Percentiles rank a stretch among this genome's conserved stretches.
phyloP scores from a whole-genome alignment of 2,329 filamentous ascomycete species.

The Cryphonectria naterciae region DNA sequence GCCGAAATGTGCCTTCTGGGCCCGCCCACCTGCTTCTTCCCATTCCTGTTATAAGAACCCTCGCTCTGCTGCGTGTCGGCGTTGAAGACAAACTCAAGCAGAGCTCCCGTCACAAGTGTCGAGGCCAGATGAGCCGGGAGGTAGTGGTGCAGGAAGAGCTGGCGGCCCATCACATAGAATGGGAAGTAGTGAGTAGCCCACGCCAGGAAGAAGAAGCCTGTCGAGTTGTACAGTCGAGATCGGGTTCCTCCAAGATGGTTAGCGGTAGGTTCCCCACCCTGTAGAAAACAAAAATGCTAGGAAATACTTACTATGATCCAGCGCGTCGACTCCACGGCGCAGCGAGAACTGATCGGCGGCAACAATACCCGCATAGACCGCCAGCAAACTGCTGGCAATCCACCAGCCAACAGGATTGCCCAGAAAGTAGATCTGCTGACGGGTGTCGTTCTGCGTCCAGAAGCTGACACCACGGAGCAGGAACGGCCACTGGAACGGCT shows the following conservation, averaged over 20 bases:
- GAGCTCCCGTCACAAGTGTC: slow-evolving; percentile 82
- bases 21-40: slow-evolving; percentile 49
- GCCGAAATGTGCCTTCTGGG: slow-evolving; percentile 72
- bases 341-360: slow-evolving; percentile 92
- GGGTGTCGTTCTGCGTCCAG: slow-evolving; percentile 96
- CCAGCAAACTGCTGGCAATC: slow-evolving; percentile 88
- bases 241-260: slow-evolving; percentile 70
- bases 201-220: slow-evolving; percentile 97
- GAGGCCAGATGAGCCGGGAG: slow-evolving; percentile 93
- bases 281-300: neutral
- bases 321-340: slow-evolving; percentile 87
- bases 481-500: slow-evolving; percentile 98
- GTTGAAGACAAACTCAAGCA: slow-evolving; percentile 96
- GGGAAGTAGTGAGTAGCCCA: slow-evolving; percentile 98
- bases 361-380: slow-evolving; percentile 90
- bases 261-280: slow-evolving; percentile 31
- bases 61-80: slow-evolving; percentile 71
- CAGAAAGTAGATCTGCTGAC: slow-evolving; percentile 97
- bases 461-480: slow-evolving; percentile 96
- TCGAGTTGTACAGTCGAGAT: slow-evolving; percentile 95
- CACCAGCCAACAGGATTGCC: slow-evolving; percentile 98
- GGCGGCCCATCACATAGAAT: slow-evolving; percentile 97
- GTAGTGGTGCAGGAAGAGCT: slow-evolving; percentile 98
- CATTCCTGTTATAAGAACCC: slow-evolving; percentile 46
- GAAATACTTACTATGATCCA: slow-evolving; percentile 81